Percentiles rank a stretch among this genome's conserved stretches.
phyloP scores from a whole-genome alignment of 768 basidiomycete genomes.

The Lentinula edodes region DNA sequence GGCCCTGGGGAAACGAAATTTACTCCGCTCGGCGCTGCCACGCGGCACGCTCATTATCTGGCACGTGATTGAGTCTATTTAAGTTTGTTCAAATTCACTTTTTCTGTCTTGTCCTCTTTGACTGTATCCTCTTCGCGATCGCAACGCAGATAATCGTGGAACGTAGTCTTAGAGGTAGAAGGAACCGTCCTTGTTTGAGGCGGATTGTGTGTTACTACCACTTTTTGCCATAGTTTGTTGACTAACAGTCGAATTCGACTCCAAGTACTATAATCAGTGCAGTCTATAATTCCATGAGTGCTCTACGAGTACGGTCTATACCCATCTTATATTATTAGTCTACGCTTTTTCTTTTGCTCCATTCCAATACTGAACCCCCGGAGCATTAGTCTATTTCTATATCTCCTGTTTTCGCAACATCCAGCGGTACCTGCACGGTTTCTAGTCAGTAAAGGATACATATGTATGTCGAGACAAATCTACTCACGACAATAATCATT shows the following conservation, averaged over 20 bases:
- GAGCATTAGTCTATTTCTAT: conserved; percentile 44
- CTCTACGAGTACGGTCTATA: too few species aligned
- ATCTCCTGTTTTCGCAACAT: conserved; percentile 53
- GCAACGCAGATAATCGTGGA: neutral
- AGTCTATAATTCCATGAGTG: too few species aligned
- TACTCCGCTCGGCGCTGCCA: neutral
- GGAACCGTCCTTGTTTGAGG: conserved; percentile 69
- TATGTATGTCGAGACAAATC: conserved; percentile 1
- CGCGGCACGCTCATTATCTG: neutral
- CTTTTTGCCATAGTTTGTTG: conserved; percentile 56
- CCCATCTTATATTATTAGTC: conserved; percentile 6
- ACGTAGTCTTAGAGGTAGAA: neutral
- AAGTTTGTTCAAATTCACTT: neutral
- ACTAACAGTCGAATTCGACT: conserved; percentile 20
- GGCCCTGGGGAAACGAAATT: too few species aligned
- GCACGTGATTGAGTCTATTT: neutral
- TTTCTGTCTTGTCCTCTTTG: neutral
- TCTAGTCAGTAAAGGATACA: neutral
- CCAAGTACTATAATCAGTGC: neutral
- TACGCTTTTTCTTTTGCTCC: neutral
- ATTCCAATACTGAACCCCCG: conserved; percentile 18
- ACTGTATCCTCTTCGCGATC: neutral
- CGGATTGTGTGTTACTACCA: conserved; percentile 45
- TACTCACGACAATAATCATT: conserved; percentile 54
- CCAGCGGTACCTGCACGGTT: conserved; percentile 31